Base-by-base conservation (phyloP, 2,329 filamentous ascomycete species). In the Fusarium sp. region DNA sequence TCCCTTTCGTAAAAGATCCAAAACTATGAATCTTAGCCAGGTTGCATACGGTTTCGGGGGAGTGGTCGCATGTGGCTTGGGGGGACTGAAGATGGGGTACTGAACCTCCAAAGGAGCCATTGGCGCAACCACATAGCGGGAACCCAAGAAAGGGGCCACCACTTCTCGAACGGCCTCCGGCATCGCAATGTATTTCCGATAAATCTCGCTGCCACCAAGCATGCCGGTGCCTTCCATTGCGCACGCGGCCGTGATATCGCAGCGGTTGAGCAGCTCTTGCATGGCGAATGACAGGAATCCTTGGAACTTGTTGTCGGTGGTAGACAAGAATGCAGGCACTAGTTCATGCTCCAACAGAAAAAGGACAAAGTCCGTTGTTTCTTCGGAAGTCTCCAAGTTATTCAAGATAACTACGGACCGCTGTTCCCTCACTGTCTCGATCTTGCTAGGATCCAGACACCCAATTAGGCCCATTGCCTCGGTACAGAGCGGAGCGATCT, bases 221-320 rank as follows among this genome's bases (percentile, higher is more conserved):
- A 79, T 79, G 6, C 82, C 82, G 1, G 82, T 81, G 5, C 84
- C 83, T 41, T 84, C 82, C 80, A 83, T 82, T 34, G 81, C 82
- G 61, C 86, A 87, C 0, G 88, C 90, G 13, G 88, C 85, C 68
- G 88, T 91, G 78, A 98, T 92, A 32, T 93, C 92, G 78, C 93
- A 94, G 75, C 92, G 91, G 52, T 92, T 92, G 5, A 98, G 88
- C 45, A 98, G 88, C 78, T 97, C 93, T 82, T 99, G 97, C 92
- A 99, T 98, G 2, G 93, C 94, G 82, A 94, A 99, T 2, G 96
- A 96, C 20, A 99, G 87, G 80, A 97, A 98, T 0, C 95, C 95
- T 82, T 98, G 97, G 7, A 95, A 89, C 74, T 91, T 92, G 3
- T 95, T 93, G 80, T 98, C 97, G 0, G 93, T 97, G 2, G 94